Base-by-base conservation (phyloP, 192 early-diverging fungal species). In the Gaertneriomyces semiglobifer region DNA sequence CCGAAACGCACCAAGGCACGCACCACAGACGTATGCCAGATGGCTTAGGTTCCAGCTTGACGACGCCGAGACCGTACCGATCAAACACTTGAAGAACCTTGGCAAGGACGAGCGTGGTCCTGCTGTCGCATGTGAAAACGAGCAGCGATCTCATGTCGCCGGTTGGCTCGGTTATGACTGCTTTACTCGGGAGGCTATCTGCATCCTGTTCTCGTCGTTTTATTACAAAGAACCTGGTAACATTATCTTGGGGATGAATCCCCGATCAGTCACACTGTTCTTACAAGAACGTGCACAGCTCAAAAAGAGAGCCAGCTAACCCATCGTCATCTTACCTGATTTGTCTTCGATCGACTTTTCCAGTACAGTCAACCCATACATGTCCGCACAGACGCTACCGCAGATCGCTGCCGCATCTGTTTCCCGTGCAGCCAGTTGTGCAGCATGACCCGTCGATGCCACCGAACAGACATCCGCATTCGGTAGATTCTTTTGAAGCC, bases 201-300 rank as follows among this genome's bases (percentile, higher is more conserved):
- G 2, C 25, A 33, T 33, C 25, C 25, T 33, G 25, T 33, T 33
- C 25, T 33, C 25, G 25, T 33, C 25, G 25, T 33, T 33, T 33
- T 12, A 98, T 73, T 20, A 98, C 86, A 66, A 98, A 87, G 86
- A 98, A 98, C 48, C 95, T 86, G 0, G 95, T 98, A 0, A 87
- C 89, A 68, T 98, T 98, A 65, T 87, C 89, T 87, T 74, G 45
- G 43, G 11, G 3, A 25, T 12, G 16, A 41, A 42, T 19, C 0
- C 3, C 45, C 7, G 3, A 44, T 16, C 14, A 38, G 56, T 58
- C 56, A 58, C 16, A 2, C 12, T 50, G 48, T 12, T 12, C n/a
- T 52, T n/a, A 6, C n/a, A 2, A 2, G 48, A 2, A 8, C 18
- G 48, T 12, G 18, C 12, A n/a, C 48, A 50, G 3, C 48, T 2